These are phyloP conservation scores for Phialophora chinensis DNA, from an alignment of 2,329 filamentous ascomycete genomes.

Conservation along the genomic window DNA sequence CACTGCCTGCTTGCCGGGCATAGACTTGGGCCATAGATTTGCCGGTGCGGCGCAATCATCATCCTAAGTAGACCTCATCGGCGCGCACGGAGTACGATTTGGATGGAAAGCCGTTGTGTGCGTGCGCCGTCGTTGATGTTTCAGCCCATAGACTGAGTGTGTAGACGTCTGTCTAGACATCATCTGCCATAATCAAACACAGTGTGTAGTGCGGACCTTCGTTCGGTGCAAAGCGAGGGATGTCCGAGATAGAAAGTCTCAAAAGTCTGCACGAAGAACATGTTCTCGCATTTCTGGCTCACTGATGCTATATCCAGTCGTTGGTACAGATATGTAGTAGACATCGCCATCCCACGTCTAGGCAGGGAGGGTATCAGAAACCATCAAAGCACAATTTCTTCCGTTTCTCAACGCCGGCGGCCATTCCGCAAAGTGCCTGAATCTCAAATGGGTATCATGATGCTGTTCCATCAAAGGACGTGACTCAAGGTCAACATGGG, in stretches of 20 bases:
- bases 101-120: not conserved
- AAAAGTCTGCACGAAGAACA: not conserved
- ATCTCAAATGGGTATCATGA: slow-evolving; percentile 32
- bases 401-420: slow-evolving; percentile 8
- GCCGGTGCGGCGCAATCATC: no score
- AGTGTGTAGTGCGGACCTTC: not conserved
- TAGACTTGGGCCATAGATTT: no score
- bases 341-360: slow-evolving; percentile 2
- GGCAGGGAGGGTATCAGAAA: slow-evolving; percentile 17
- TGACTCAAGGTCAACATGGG: slow-evolving; percentile 11
- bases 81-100: no score
- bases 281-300: slow-evolving; percentile 5
- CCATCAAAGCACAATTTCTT: slow-evolving; percentile 4
- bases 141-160: not conserved
- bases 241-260: not conserved
- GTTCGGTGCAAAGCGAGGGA: not conserved
- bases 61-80: no score
- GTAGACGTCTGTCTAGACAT: not conserved
- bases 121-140: not conserved
- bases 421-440: slow-evolving; percentile 7
- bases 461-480: slow-evolving; percentile 26
- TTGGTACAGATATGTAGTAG: slow-evolving; percentile 19
- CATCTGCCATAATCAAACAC: not conserved
- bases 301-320: slow-evolving; percentile 17
- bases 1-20: no score